Evolutionary conservation across 78 protist species (phyloP).

Genomic region (Creolimax fragrantissima): DNA sequence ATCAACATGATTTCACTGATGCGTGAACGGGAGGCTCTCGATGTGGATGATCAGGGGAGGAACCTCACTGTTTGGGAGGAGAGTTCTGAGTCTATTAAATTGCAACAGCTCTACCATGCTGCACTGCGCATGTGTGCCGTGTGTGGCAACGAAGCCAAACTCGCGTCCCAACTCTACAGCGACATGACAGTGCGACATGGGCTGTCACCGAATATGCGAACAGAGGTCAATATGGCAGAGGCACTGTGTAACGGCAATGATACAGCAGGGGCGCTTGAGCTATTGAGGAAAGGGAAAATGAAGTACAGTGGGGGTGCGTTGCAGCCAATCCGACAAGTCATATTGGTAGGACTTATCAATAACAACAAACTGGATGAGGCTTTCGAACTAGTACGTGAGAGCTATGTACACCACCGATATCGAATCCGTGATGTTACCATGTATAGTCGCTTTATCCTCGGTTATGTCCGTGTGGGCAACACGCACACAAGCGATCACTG

Average conservation of each 20-base stretch:
- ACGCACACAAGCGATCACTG: background rate
- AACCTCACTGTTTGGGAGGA: background rate
- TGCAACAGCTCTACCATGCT: background rate
- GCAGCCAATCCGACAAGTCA: background rate
- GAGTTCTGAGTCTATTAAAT: background rate
- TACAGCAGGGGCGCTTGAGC: background rate
- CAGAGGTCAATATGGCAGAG: background rate
- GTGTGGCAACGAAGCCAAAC: background rate
- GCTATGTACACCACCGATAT: background rate
- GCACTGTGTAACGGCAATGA: background rate
- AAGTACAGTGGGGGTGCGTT: background rate
- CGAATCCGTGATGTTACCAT: background rate
- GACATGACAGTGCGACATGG: background rate
- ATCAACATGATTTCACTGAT: background rate
- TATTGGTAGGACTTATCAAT: background rate
- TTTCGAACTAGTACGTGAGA: background rate
- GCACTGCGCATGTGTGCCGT: background rate
- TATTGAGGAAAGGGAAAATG: background rate
- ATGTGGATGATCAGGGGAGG: background rate
- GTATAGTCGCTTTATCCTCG: background rate
- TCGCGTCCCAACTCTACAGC: background rate
- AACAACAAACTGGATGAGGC: background rate
- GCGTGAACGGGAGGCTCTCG: background rate
- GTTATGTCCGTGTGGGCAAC: background rate
- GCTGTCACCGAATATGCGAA: background rate